Conservation (phyloP, 495 filamentous ascomycete species). For the Neurospora terricola region DNA sequence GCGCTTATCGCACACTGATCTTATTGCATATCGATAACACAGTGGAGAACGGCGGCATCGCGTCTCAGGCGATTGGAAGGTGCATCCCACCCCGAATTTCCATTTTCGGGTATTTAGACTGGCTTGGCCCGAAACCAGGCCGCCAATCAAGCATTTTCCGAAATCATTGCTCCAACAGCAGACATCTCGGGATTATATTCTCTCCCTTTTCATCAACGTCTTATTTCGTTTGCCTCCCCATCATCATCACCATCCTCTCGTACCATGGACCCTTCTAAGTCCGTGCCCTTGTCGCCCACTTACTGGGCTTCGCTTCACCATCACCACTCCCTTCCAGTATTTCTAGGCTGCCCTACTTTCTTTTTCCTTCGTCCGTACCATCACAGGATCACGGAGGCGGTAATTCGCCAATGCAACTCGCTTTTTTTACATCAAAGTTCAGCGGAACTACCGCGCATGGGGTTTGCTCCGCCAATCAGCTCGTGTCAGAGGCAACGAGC, state of each 20-base stretch:
- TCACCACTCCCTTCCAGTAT: not conserved
- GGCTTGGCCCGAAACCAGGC: too few species aligned
- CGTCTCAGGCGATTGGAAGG: too few species aligned
- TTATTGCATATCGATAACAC: too few species aligned
- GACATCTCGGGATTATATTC: too few species aligned
- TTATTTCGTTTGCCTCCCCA: slow-evolving; percentile 27
- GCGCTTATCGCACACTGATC: too few species aligned
- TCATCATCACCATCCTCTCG: slow-evolving; percentile 6
- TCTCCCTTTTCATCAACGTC: not conserved
- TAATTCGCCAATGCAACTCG: too few species aligned
- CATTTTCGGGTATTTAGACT: too few species aligned
- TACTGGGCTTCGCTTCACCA: not conserved
- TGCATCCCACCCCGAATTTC: too few species aligned
- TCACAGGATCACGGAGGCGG: not conserved
- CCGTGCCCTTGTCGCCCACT: not conserved
- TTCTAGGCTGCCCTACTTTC: not conserved
- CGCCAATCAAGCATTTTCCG: too few species aligned
- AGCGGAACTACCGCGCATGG: not conserved
- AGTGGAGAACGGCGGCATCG: too few species aligned
- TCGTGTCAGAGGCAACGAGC: not conserved
- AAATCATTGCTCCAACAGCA: too few species aligned
- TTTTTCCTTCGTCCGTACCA: not conserved
- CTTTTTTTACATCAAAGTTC: not conserved
- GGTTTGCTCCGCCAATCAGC: not conserved
- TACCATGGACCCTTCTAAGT: too few species aligned